Base-by-base conservation (phyloP, 2,329 filamentous ascomycete species). In the Celoporthe dispersa region DNA sequence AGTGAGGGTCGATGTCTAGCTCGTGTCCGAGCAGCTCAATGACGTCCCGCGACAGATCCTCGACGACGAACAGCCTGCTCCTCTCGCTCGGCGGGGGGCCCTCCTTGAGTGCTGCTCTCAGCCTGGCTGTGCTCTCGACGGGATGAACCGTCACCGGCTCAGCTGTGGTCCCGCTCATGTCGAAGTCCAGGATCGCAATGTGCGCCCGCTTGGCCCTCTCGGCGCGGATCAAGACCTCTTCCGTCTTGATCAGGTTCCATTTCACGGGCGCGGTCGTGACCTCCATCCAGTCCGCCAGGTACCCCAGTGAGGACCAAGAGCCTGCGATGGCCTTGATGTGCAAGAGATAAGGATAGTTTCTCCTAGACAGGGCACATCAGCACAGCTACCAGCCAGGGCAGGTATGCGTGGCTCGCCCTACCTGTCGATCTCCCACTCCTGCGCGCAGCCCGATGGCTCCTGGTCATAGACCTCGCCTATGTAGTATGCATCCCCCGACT, bases 11-110 rank as follows among this genome's bases (percentile, higher is more conserved):
- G 35, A 66, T 44, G 28, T 39, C 51, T 22, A 66, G 12, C 35
- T 41, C 35, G 16, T 33, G 14, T 7, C 64, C 64, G 33, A 66
- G 51, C 11, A 55, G 31, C 37, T 66, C 64, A 11, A 66, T 59
- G 31, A 66, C 64, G n/a, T 66, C 35, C 7, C 64, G 22, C 11
- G 64, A 66, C 14, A 66, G 53, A 16, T 66, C 64, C 25, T 66
- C 51, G 6, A 66, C 64, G 1, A 66, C 64, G 25, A 57, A 41
- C 48, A 66, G 37, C 19, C 39, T 51, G 11, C 48, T 51, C 11
- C n/a, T 51, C 7, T 51, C 48, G n/a, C 48, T 51, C 22, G 48
- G 48, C 6, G n/a, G 48, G 12, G 11, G n/a, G n/a, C 22, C 48
- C n/a, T 51, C 48, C 48, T 51, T 51, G 48, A 51, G 48, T 51